These are phyloP conservation scores for Helicocarpus griseus DNA, from an alignment of 2,329 filamentous ascomycete genomes.

Conservation along the genomic window DNA sequence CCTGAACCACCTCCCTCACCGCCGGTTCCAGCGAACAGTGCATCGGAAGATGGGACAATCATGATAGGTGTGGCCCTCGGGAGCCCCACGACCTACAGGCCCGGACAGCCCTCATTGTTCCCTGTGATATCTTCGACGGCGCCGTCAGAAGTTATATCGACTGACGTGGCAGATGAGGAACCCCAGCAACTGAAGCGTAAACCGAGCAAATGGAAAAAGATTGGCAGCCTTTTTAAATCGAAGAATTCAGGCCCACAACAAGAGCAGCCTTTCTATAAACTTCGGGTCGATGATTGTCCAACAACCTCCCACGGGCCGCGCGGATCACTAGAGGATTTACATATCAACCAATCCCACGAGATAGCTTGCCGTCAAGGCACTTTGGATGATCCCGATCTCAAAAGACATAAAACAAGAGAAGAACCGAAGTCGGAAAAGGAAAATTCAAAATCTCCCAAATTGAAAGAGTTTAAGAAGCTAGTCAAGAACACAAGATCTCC, in stretches of 20 bases:
- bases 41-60: conserved; percentile 43
- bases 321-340: not conserved
- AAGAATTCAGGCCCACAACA: conserved; percentile 16
- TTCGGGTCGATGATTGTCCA: conserved; percentile 17
- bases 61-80: conserved; percentile 66
- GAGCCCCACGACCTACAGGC: conserved; percentile 44
- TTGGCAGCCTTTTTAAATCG: conserved; percentile 35
- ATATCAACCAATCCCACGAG: not conserved
- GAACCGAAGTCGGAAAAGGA: not conserved
- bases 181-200: conserved; percentile 15
- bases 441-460: not conserved
- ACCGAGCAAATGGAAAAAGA: conserved; percentile 38
- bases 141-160: not conserved
- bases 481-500: conserved; percentile 1
- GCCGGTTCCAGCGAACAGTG: conserved; percentile 10
- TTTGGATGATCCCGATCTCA: not conserved
- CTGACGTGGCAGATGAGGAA: conserved; percentile 21
- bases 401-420: not conserved
- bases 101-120: not conserved
- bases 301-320: not conserved
- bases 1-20: conserved; percentile 3
- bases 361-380: not conserved
- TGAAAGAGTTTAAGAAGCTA: conserved; percentile 1
- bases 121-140: not conserved
- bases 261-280: conserved; percentile 22